Conservation (phyloP, 176 grass and related monocot genomes). For the Chrysopogon serrulatus region DNA sequence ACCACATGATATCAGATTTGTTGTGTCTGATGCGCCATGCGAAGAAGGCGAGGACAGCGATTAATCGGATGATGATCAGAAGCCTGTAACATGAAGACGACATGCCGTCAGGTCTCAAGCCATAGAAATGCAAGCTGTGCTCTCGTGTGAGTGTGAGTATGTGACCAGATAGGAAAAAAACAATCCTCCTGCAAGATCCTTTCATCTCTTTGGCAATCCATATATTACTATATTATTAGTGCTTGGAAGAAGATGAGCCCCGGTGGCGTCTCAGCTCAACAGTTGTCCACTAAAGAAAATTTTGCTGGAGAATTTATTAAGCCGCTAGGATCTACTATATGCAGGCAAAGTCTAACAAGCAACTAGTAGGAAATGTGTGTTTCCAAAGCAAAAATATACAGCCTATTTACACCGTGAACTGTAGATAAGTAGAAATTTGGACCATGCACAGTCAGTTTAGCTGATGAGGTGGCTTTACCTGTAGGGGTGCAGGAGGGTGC, state of each 20-base stretch:
- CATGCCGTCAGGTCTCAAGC: not conserved
- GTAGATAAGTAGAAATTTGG: not conserved
- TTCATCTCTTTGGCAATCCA: not conserved
- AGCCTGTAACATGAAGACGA: not conserved
- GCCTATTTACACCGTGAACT: not conserved
- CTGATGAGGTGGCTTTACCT: constrained; percentile 20
- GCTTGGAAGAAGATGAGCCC: not conserved
- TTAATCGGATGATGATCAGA: not conserved
- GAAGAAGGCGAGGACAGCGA: constrained; percentile 21
- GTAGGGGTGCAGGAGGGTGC: constrained; percentile 31
- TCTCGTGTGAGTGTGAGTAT: not conserved
- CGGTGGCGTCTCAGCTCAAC: not conserved
- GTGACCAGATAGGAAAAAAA: not conserved
- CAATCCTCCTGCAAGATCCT: not conserved
- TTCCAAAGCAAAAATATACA: not conserved
- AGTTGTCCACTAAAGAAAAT: not conserved
- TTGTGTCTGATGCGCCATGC: constrained; percentile 24
- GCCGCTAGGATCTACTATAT: not conserved
- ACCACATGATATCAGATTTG: constrained; percentile 17
- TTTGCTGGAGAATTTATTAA: not conserved
- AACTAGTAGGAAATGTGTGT: not conserved
- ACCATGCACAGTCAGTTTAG: not conserved
- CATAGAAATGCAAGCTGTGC: not conserved
- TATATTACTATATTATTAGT: not conserved
- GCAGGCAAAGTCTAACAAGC: not conserved